Evolutionary conservation across 2,329 filamentous ascomycete genomes (phyloP).

Genomic region (Penicillium sp.): DNA sequence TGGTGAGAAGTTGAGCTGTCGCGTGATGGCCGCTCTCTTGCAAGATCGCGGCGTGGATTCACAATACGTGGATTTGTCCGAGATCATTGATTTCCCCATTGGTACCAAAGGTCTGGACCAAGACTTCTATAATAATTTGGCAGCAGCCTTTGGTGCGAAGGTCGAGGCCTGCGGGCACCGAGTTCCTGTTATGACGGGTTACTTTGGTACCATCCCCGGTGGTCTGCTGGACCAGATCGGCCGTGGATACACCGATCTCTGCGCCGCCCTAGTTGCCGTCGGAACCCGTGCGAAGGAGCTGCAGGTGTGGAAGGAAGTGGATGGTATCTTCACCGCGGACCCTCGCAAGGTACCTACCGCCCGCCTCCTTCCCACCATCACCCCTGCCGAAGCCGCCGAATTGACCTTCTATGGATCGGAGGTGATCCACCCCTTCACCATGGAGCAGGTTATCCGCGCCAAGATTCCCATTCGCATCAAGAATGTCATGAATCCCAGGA

Average conservation of each 20-base stretch:
- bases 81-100: constrained; percentile 68
- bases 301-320: constrained; percentile 99
- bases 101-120: constrained; percentile 61
- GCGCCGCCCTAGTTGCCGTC: constrained; percentile 87
- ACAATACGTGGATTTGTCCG: constrained; percentile 86
- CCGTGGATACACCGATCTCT: constrained; percentile 94
- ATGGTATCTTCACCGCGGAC: constrained; percentile 88
- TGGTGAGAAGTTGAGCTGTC: constrained; percentile 93
- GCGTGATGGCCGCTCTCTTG: constrained; percentile 83
- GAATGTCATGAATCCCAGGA: constrained; percentile 68
- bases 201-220: constrained; percentile 90
- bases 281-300: constrained; percentile 84
- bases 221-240: constrained; percentile 90
- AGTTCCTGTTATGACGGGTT: constrained; percentile 83
- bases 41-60: constrained; percentile 79
- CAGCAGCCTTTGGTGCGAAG: constrained; percentile 62
- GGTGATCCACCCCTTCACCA: constrained; percentile 97
- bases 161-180: constrained; percentile 65
- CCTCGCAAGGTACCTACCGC: constrained; percentile 90
- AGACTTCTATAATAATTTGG: constrained; percentile 68
- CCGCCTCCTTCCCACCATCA: constrained; percentile 83
- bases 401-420: constrained; percentile 93
- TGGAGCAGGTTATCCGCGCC: constrained; percentile 81
- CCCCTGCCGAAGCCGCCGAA: constrained; percentile 91
- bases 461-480: constrained; percentile 69